Evolutionary conservation across 192 early-diverging fungal species (phyloP), one percentile per base, ranked within the genome.

Genomic region (Coemansia sp.): DNA sequence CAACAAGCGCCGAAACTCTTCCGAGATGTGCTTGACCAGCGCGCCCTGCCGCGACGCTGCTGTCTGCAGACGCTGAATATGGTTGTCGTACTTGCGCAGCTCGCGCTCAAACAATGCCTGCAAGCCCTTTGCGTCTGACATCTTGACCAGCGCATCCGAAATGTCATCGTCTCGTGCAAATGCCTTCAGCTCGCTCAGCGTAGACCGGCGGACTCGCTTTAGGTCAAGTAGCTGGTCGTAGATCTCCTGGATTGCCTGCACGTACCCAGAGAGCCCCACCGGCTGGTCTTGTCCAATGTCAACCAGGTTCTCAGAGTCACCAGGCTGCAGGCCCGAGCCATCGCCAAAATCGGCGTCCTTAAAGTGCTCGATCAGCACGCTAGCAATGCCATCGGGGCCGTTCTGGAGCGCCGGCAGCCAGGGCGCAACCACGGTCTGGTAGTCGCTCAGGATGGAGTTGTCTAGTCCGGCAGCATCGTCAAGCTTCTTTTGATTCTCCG

Each of bases 61-160:
- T 2, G 84, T 65, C 8, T 80, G 75, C 21, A 98, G 73, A n/a
- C 87, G 78, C 42, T 87, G 81, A 40, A 87, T 82, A 53, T 90
- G 79, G 15, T 84, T 86, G 23, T 88, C 81, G 63, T 88, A 98
- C 67, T 98, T 98, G 59, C 87, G 86, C 34, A 98, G 77, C 70
- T 98, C 94, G 44, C 83, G 80, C 7, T 86, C 82, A 83, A 98
- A 97, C 20, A 98, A 67, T 48, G 93, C 85, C 68, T 97, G 93
- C 31, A 90, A 82, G 51, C 88, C 86, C 53, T 91, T 86, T 14
- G 82, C 81, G 19, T 87, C 89, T 5, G 63, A 53, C 17, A 60
- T 32, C 55, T 70, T 77, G 44, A 70, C 53, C 14, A 77, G 56
- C 22, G 44, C n/a, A 25, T 51, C 46, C 8, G 67, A 65, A 38